These are phyloP conservation scores for Entophlyctis helioformis DNA, from an alignment of 192 early-diverging fungal genomes.

Conservation along the genomic window DNA sequence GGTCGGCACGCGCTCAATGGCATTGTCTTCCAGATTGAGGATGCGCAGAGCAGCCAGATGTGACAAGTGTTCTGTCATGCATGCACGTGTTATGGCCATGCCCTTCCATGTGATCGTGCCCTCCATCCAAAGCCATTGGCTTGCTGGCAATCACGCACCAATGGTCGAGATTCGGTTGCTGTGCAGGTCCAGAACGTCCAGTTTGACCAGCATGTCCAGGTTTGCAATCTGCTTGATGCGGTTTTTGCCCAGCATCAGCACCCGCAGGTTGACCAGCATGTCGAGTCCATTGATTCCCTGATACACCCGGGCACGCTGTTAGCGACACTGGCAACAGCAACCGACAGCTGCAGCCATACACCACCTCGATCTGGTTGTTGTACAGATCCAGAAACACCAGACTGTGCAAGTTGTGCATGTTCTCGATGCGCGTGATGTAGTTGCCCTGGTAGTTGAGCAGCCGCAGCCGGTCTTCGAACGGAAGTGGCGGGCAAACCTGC, in stretches of 20 bases:
- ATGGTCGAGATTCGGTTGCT: constrained; percentile 29
- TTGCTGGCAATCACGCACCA: constrained; percentile 7
- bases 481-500: constrained; percentile 13
- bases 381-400: constrained; percentile 42
- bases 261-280: constrained; percentile 23
- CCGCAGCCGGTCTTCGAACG: constrained; percentile 21
- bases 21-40: constrained; percentile 41
- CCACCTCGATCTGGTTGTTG: constrained; percentile 34
- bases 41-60: constrained; percentile 25
- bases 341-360: background rate
- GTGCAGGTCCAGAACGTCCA: constrained; percentile 44
- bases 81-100: too few species aligned
- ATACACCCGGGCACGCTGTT: background rate
- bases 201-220: constrained; percentile 14
- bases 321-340: too few species aligned
- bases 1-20: constrained; percentile 10
- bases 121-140: background rate
- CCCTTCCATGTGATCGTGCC: too few species aligned
- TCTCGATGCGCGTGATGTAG: constrained; percentile 26
- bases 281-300: constrained; percentile 20
- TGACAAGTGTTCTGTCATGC: constrained; percentile 26
- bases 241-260: constrained; percentile 42
- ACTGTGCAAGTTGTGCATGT: constrained; percentile 22
- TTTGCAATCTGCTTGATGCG: constrained; percentile 23
- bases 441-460: constrained; percentile 43